A percentile compares a stretch with the other conserved stretches of the same genome.
Evolutionary conservation across 139 green algal species (phyloP).

Genomic region (Closterium sp.): DNA sequence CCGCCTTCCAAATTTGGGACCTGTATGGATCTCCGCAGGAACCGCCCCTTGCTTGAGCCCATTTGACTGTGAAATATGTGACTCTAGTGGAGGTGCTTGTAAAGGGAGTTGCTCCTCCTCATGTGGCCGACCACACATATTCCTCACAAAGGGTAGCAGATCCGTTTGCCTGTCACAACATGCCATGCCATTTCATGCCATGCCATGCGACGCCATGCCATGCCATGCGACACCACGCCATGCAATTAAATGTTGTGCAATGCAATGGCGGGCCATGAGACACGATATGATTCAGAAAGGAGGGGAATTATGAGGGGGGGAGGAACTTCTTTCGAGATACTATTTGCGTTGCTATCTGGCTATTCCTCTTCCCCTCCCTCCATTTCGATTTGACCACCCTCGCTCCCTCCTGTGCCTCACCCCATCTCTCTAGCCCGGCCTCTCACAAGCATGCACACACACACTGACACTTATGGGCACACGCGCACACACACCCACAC

Average conservation of each 20-base stretch:
- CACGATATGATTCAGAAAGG: too few species aligned
- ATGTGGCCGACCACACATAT: neutral
- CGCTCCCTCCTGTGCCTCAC: neutral
- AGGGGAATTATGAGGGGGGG: too few species aligned
- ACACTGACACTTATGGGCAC: neutral
- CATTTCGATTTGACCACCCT: neutral
- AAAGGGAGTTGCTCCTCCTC: neutral
- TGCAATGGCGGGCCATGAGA: too few species aligned
- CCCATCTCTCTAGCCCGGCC: neutral
- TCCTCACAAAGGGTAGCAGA: neutral
- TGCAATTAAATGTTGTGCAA: neutral
- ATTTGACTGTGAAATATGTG: neutral
- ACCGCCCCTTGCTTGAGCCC: neutral
- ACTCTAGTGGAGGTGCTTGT: neutral
- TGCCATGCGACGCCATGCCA: neutral
- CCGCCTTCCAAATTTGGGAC: neutral
- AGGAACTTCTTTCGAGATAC: neutral
- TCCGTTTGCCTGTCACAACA: neutral
- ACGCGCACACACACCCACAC: too few species aligned
- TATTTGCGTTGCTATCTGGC: neutral
- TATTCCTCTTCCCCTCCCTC: neutral
- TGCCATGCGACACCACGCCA: neutral
- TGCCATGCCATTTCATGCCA: neutral
- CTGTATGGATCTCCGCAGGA: neutral
- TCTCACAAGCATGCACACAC: neutral